Evolutionary conservation across 768 basidiomycete genomes (phyloP), one percentile per base, ranked within the genome.

Genomic region (Sporobolomyces pararoseus): DNA sequence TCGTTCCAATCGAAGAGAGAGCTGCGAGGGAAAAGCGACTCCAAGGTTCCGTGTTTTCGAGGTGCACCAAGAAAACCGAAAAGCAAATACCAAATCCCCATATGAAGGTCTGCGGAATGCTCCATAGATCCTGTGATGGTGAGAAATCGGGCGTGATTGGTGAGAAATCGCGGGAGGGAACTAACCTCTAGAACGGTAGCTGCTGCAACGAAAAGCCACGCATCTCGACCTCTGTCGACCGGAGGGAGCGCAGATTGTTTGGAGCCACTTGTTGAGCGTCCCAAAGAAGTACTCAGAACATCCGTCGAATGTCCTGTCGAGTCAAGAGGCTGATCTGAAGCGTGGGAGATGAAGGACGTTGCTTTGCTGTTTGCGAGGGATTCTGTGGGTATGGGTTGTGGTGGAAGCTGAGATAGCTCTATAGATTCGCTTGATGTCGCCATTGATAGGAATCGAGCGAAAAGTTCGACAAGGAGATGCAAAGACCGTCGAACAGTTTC

Each of bases 81-180:
- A 46, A 67, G 7, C 34, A 39, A 17, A 52, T 59, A 4, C 27
- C 37, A 39, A 14, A 66, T 14, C 65, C 65, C 65, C 55, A 58
- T n/a, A 10, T 35, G n/a, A n/a, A 42, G 10, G 39, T 9, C 39
- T 9, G 39, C 39, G 39, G 9, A 9, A 17, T 42, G 10, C 39
- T 9, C 17, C 17, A 9, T 9, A 42, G 39, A 17, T 42, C 17
- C 39, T 9, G 39, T 17, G 39, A 42, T 17, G 39, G 39, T n/a
- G n/a, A n/a, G n/a, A n/a, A n/a, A n/a, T n/a, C n/a, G n/a, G n/a
- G n/a, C n/a, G n/a, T n/a, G n/a, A n/a, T 42, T 42, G 39, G 17
- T 17, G 39, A 42, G 17, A 42, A 17, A 42, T 34, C 25, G 50
- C 14, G 21, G 5, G 39, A 58, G 31, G 29, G 32, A 9, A 6